Evolutionary conservation across 164 flowering plant species (phyloP).

Genomic region (Sedum album): DNA sequence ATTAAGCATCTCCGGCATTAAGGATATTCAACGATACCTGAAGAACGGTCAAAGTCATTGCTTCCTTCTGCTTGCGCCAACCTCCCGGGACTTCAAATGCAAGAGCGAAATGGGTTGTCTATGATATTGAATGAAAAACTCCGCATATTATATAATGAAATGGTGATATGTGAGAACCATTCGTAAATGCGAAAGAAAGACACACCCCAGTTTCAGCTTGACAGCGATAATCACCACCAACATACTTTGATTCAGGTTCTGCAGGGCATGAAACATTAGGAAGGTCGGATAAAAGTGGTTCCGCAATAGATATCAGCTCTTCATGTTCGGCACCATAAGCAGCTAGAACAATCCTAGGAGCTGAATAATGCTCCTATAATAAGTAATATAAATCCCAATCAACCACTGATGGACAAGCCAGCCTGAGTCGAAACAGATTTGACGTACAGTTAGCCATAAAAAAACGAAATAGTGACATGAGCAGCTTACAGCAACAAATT

Average conservation of each 20-base stretch:
- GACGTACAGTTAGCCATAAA: too few relatives aligned
- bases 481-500: constrained; percentile 77
- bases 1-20: background rate
- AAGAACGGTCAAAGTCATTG: too few relatives aligned
- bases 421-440: constrained; percentile 7
- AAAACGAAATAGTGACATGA: too few relatives aligned
- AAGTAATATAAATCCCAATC: background rate
- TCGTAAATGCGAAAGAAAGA: constrained; percentile 12
- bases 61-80: too few relatives aligned
- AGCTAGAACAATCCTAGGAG: constrained; percentile 42
- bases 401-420: background rate
- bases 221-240: too few relatives aligned
- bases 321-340: constrained; percentile 44
- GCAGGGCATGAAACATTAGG: constrained; percentile 39
- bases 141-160: background rate
- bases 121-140: background rate
- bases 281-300: too few relatives aligned
- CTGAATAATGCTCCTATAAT: too few relatives aligned
- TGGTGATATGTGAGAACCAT: background rate
- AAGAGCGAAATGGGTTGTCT: constrained; percentile 72
- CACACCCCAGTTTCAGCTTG: constrained; percentile 64
- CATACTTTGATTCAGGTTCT: constrained; percentile 60
- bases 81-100: too few relatives aligned
- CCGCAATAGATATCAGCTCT: constrained; percentile 48
- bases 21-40: constrained; percentile 40